phyloP scores from a whole-genome alignment of 2,329 filamentous ascomycete species.

The Fusarium agapanthi region DNA sequence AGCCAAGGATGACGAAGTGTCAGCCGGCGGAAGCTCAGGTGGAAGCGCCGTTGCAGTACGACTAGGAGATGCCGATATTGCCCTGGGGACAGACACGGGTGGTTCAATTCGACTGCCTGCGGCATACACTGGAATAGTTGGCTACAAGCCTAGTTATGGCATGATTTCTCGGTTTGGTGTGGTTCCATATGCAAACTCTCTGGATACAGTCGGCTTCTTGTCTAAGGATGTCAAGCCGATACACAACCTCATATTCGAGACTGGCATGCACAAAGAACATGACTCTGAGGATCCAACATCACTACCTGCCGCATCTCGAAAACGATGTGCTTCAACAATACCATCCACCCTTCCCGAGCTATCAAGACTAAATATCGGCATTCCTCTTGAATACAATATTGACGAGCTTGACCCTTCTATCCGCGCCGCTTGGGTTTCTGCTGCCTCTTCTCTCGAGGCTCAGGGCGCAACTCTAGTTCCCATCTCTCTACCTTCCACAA shows the following conservation, averaged over 20 bases:
- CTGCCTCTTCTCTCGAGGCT: conserved; percentile 66
- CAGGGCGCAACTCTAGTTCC: conserved; percentile 78
- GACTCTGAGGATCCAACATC: conserved; percentile 82
- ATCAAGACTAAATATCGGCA: conserved; percentile 58
- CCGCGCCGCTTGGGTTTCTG: conserved; percentile 72
- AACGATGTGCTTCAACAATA: conserved; percentile 50
- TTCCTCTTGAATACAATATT: conserved; percentile 87
- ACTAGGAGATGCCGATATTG: conserved; percentile 64
- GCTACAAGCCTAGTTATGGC: conserved; percentile 93
- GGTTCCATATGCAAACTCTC: conserved; percentile 89
- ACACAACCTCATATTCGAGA: conserved; percentile 61
- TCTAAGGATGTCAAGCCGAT: conserved; percentile 63
- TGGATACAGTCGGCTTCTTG: conserved; percentile 88
- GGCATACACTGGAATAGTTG: conserved; percentile 83
- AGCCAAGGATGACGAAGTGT: conserved; percentile 55
- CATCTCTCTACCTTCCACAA: conserved; percentile 84
- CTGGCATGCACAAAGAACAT: conserved; percentile 58
- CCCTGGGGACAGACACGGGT: conserved; percentile 92
- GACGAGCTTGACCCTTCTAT: conserved; percentile 77
- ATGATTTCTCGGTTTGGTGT: conserved; percentile 87
- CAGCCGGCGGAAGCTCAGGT: conserved; percentile 89
- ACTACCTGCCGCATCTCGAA: conserved; percentile 64
- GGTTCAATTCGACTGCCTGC: conserved; percentile 88
- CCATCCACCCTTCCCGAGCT: conserved; percentile 39
- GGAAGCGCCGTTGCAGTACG: conserved; percentile 89